Evolutionary conservation across 192 early-diverging fungal species (phyloP), one percentile per base, ranked within the genome.

Genomic region (Funneliformis geosporum): DNA sequence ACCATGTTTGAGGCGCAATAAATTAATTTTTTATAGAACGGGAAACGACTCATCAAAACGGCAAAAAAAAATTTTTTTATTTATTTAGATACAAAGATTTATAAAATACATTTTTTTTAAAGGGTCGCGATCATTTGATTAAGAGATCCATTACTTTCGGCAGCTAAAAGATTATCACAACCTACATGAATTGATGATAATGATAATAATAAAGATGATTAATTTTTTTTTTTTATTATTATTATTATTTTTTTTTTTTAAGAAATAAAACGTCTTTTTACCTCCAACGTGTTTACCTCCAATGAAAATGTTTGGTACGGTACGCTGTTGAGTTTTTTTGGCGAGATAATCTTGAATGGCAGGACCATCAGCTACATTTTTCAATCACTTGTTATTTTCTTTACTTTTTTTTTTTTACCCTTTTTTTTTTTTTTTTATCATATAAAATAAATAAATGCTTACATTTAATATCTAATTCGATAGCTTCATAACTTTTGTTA

Each of bases 301-400:
- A 6, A 74, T 74, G 27, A 74, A 74, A 55, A 74, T 74, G 25
- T 74, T 74, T 23, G 73, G 73, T 18, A 74, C 73, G 33, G 73
- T 74, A 8, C 0, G 0, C 28, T 74, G 73, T 1, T 16, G 0
- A 33, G 73, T 74, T 44, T 74, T 74, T 38, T 47, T 10, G 1
- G 21, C 10, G 5, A 74, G 55, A 60, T 74, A 74, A 0, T 74
- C 50, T 74, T 74, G 73, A 74, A 74, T 55, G 3, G 1, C 73
- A 2, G 0, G 3, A 12, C 73, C 73, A 0, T 47, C 25, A 3
- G 18, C 73, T 74, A 39, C 33, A 33, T 33, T 33, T 33, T 33
- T 2, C 0, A 33, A 33, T 33, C 33, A 33, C 2, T 33, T n/a
- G n/a, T n/a, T 33, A 33, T 33, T 33, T 33, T 33, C 0, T 33